These are phyloP conservation scores for Huntiella moniliformis DNA, from an alignment of 2,329 filamentous ascomycete genomes.

Conservation along the genomic window DNA sequence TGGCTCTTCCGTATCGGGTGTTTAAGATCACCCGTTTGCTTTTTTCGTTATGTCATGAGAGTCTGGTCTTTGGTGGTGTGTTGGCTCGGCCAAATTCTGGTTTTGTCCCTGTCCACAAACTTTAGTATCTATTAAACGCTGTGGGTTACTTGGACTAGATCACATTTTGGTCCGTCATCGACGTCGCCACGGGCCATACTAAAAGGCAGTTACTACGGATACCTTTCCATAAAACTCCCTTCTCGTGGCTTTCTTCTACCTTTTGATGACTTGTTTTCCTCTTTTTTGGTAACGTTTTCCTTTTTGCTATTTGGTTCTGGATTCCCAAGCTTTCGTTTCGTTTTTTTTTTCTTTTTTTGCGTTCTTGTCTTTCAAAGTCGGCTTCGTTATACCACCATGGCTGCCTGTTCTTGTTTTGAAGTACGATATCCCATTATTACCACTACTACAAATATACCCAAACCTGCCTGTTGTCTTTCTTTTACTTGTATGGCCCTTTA, in stretches of 20 bases:
- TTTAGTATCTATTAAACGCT: too few species aligned
- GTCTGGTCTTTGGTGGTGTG: not conserved
- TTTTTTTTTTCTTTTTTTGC: conserved; percentile 4
- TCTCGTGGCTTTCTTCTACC: not conserved
- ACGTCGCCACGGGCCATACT: too few species aligned
- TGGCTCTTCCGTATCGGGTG: not conserved
- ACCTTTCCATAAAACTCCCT: too few species aligned
- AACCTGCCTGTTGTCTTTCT: conserved; percentile 7
- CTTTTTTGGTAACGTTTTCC: not conserved
- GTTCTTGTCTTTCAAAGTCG: not conserved
- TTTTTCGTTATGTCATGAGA: not conserved
- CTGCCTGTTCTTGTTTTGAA: not conserved
- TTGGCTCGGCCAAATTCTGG: not conserved
- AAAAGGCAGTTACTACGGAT: too few species aligned
- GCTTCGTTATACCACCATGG: not conserved
- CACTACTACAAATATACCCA: conserved; percentile 9
- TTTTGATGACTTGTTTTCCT: not conserved
- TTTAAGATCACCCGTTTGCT: not conserved
- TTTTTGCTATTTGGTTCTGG: not conserved
- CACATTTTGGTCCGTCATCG: not conserved
- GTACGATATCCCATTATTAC: conserved; percentile 1
- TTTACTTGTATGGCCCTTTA: conserved; percentile 14
- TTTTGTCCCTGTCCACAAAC: too few species aligned
- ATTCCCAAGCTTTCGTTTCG: not conserved
- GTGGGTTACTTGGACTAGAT: not conserved